Base-by-base conservation (phyloP, 2,329 filamentous ascomycete species). In the Madurella fahalii region DNA sequence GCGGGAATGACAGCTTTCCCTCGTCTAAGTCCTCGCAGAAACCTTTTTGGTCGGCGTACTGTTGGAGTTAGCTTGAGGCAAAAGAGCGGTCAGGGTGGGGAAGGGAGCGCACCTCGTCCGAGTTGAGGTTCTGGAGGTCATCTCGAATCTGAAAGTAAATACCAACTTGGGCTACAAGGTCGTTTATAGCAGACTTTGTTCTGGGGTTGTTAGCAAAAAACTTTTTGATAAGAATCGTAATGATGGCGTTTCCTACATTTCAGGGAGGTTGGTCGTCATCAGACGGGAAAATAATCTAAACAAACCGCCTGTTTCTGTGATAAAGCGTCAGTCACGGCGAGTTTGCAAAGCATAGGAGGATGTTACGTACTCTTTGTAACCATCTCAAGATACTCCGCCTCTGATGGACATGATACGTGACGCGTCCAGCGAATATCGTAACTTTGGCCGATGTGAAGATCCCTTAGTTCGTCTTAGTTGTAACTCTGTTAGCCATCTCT, bases 11-110 rank as follows among this genome's bases (percentile, higher is more conserved):
- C 11, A 51, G 17, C 16, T 55, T 51, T n/a, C 53, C 48, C 17
- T 55, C 48, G 32, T 55, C 53, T 9, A 50, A 17, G n/a, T 55
- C 53, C 20, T 55, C 53, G 32, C 34, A 49, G 47, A 55, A 55
- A 0, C 53, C 53, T 31, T 55, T 51, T 30, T 55, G 47, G 13
- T 25, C 17, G 18, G 53, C 40, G 43, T 55, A 51, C 50, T 40
- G 47, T 16, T 17, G 13, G 16, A 16, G 18, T 15, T 37, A 34
- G 31, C 12, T 34, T 12, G 7, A 7, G 7, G 31, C 7, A 12
- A 34, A 11, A 16, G 34, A 11, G 9, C 25, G 34, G 9, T 42
- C 30, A 25, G 40, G 16, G 16, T 15, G n/a, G 16, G 2, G 15
- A 40, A 5, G 30, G 11, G 25, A 31, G 37, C 50, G 12, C 31